These are phyloP conservation scores for Nicotiana paniculata DNA, from an alignment of 257 asterid genomes.

Conservation along the genomic window DNA sequence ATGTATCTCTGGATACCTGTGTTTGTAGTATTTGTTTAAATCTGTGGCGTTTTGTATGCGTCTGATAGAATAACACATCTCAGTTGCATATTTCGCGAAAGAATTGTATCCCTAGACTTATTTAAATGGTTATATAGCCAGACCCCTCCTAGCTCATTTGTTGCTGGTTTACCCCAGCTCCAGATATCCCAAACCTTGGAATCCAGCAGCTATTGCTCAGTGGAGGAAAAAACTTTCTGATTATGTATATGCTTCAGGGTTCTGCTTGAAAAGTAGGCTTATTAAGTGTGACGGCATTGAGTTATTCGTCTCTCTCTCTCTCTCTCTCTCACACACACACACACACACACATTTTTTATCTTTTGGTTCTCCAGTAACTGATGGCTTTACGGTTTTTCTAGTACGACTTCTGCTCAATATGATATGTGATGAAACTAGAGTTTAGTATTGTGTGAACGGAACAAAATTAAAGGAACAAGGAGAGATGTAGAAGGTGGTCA, in stretches of 20 bases:
- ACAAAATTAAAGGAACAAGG: not conserved
- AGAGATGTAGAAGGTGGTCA: not conserved
- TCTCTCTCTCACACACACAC: not conserved
- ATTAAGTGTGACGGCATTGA: not conserved
- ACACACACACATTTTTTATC: not conserved
- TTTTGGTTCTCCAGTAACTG: not conserved
- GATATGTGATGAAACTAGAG: not conserved
- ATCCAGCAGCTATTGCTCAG: not conserved
- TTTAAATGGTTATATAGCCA: not conserved
- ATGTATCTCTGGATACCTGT: not conserved
- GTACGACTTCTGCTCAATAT: not conserved
- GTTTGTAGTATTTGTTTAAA: not conserved
- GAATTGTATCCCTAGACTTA: not conserved
- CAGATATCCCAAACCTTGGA: not conserved
- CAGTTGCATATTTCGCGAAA: not conserved
- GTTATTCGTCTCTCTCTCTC: not conserved
- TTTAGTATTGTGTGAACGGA: not conserved
- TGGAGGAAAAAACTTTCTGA: not conserved
- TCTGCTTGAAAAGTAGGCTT: not conserved
- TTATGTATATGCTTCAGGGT: not conserved
- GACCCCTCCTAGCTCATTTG: not conserved
- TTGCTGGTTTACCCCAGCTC: not conserved
- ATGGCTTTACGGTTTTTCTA: not conserved
- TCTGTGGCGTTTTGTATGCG: not conserved
- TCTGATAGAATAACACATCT: not conserved